Base-by-base conservation (phyloP, 2,329 filamentous ascomycete species). In the Rugonectria rugulosa region DNA sequence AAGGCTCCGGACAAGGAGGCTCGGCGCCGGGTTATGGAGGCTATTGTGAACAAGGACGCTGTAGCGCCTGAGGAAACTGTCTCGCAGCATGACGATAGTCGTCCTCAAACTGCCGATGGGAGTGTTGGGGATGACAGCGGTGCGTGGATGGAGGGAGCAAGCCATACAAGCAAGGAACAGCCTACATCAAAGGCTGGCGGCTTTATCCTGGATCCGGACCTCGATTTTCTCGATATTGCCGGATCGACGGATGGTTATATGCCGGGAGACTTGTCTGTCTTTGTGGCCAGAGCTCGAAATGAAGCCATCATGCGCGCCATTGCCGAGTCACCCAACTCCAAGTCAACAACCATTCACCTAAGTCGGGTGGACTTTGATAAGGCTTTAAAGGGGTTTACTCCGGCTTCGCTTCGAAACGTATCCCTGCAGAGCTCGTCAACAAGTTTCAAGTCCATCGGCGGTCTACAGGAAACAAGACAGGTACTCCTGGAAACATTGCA, bases 211-310 rank as follows among this genome's bases (percentile, higher is more conserved):
- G 89, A 92, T 54, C 77, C 85, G 0, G 84, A 89, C 43, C 84
- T 99, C 9, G 95, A 99, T 71, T 91, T 98, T 54, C 84, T 98
- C 8, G 94, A 98, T 60, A 83, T 99, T 52, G 92, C 96, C 15
- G 93, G 95, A 2, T 89, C 94, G 64, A 98, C 94, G 0, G 95
- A 99, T 70, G 95, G 95, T 1, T 99, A 98, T 71, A 97, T 98
- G 93, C 94, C 95, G 1, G 95, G 93, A 4, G 95, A 99, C 72
- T 81, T 99, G 31, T 87, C 89, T 14, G 82, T 97, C 2, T 84
- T 99, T 10, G 90, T 96, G 15, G 88, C 91, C 10, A 85, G 95
- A 55, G 94, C 95, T 31, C 86, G 93, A 49, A 97, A 94, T 66
- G 95, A 98, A 75, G 91, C 94, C 21, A 83, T 99, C 14, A 96